Evolutionary conservation across 768 basidiomycete species (phyloP).

Genomic region (Mycena latifolia): DNA sequence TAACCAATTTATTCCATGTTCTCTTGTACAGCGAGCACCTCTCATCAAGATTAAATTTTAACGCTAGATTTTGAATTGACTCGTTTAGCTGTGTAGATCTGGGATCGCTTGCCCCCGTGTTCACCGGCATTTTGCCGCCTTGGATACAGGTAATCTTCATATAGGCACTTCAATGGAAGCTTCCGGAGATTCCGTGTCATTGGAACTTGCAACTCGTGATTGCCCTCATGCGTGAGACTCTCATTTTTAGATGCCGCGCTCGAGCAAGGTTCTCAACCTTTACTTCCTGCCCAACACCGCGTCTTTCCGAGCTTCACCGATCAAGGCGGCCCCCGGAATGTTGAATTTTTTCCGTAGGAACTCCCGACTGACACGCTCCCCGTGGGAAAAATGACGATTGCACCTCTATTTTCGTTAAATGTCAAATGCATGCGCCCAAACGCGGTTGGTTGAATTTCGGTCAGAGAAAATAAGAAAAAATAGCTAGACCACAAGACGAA

Average conservation of each 20-base stretch:
- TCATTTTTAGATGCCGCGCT: slow-evolving; percentile 27
- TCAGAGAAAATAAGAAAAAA: too few relatives aligned
- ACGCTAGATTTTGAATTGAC: slow-evolving; percentile 31
- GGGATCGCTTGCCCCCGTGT: slow-evolving; percentile 32
- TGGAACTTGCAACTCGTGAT: slow-evolving; percentile 20
- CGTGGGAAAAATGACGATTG: too few relatives aligned
- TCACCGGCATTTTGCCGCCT: slow-evolving; percentile 29
- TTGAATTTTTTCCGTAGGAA: too few relatives aligned
- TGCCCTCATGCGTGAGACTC: slow-evolving; percentile 19
- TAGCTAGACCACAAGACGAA: too few relatives aligned
- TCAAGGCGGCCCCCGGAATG: slow-evolving; percentile 18
- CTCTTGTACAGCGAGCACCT: slow-evolving; percentile 27
- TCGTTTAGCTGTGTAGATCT: slow-evolving; percentile 32
- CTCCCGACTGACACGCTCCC: too few relatives aligned
- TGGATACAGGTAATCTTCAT: slow-evolving; percentile 29
- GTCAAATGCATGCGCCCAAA: too few relatives aligned
- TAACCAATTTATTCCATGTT: slow-evolving; percentile 33
- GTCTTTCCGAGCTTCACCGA: slow-evolving; percentile 16
- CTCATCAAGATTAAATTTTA: slow-evolving; percentile 37
- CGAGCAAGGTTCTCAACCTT: too few relatives aligned
- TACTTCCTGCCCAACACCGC: too few relatives aligned
- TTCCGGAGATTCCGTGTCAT: slow-evolving; percentile 32
- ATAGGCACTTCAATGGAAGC: slow-evolving; percentile 20
- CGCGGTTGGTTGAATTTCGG: too few relatives aligned
- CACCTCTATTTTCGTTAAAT: too few relatives aligned